Evolutionary conservation across 2,329 filamentous ascomycete species (phyloP).

Genomic region (Aspergillus texensis): DNA sequence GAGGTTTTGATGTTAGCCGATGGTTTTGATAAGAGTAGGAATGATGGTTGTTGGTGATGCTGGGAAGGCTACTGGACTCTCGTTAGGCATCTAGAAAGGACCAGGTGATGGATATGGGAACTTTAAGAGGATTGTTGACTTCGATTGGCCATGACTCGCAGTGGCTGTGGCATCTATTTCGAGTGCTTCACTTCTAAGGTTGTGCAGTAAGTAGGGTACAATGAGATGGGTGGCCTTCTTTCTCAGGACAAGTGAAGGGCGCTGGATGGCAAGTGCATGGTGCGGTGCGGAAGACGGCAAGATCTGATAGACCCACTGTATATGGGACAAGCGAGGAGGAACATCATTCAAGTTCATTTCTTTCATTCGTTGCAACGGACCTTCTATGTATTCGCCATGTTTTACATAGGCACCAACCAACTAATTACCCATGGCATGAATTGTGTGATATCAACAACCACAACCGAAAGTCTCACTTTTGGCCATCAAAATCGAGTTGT

Average conservation of each 20-base stretch:
- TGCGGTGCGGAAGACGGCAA: neutral
- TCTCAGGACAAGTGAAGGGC: neutral
- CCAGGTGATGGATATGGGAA: neutral
- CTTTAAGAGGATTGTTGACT: neutral
- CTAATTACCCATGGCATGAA: slow-evolving; percentile 21
- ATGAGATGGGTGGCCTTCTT: neutral
- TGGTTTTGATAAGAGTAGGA: neutral
- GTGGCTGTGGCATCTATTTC: neutral
- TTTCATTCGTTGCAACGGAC: slow-evolving; percentile 24
- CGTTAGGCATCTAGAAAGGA: neutral
- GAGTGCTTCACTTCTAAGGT: neutral
- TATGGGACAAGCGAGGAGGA: neutral
- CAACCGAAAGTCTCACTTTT: slow-evolving; percentile 20
- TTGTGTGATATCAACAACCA: slow-evolving; percentile 18
- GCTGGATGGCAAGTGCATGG: neutral
- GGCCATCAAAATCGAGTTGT: slow-evolving; percentile 20
- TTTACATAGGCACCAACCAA: slow-evolving; percentile 19
- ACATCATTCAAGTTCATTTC: slow-evolving; percentile 19
- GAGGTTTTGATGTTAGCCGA: neutral
- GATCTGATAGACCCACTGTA: neutral
- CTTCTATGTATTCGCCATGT: slow-evolving; percentile 22
- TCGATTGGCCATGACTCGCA: neutral
- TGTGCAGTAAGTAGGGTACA: neutral
- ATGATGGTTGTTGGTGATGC: neutral
- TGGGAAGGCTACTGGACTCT: neutral